Percentiles rank a stretch among this genome's conserved stretches.
phyloP scores from a whole-genome alignment of 176 grass and related monocot genomes.

The Eragrostis curvula region DNA sequence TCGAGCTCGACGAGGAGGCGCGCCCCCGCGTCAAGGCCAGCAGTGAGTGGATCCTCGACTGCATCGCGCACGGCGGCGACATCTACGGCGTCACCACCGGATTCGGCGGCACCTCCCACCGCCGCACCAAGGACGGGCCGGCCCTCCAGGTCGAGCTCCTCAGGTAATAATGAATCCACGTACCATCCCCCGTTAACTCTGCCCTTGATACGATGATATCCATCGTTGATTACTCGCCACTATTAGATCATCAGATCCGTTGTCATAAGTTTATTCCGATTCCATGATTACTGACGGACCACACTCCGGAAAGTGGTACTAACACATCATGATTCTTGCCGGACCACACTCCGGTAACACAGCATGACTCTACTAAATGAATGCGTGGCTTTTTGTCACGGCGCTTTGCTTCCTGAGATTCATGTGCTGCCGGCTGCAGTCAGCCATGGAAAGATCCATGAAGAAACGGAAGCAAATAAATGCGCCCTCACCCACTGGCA shows the following conservation, averaged over 20 bases:
- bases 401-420: neutral
- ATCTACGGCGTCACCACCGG: constrained; percentile 98
- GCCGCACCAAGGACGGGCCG: constrained; percentile 90
- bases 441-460: neutral
- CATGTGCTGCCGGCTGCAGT: neutral
- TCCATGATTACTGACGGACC: neutral
- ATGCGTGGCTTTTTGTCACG: neutral
- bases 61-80: constrained; percentile 80
- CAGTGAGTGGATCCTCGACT: constrained; percentile 84
- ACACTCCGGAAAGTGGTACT: neutral
- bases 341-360: neutral
- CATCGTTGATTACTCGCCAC: neutral
- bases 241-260: neutral
- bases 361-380: too few relatives aligned
- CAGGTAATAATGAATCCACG: constrained; percentile 18
- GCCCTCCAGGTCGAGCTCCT: constrained; percentile 91
- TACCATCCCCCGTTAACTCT: neutral
- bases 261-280: neutral
- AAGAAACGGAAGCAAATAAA: constrained; percentile 34
- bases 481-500: neutral
- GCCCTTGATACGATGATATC: neutral
- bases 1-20: constrained; percentile 74
- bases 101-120: constrained; percentile 92
- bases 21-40: constrained; percentile 81
- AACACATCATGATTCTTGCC: neutral